phyloP scores from a whole-genome alignment of 202 grass and related monocot genomes.

The Zizania palustris region DNA sequence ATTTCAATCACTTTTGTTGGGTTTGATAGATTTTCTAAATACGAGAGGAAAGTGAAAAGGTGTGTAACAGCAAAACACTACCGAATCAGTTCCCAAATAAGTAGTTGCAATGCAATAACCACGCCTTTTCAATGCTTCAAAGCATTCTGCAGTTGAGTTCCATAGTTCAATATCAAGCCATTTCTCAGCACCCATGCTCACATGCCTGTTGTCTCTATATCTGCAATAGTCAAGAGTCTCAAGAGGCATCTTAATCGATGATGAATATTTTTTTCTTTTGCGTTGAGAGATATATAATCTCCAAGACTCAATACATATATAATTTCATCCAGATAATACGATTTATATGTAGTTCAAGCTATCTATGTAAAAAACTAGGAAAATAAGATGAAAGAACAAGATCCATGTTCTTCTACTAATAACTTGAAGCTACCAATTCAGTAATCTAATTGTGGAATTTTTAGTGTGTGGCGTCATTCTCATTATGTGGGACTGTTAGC shows the following conservation, averaged over 20 bases:
- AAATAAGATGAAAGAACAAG: not conserved
- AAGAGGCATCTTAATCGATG: slow-evolving; percentile 1
- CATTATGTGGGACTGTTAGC: not conserved
- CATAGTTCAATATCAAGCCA: slow-evolving; percentile 98
- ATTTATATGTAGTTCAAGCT: not conserved
- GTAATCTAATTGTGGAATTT: slow-evolving; percentile 6
- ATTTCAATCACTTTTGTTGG: not conserved
- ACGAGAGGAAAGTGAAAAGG: not conserved
- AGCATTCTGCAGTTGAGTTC: slow-evolving; percentile 78
- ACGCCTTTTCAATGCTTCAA: slow-evolving; percentile 71
- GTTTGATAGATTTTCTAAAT: slow-evolving; percentile 3
- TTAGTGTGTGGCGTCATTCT: not conserved
- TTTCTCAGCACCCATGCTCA: slow-evolving; percentile 99
- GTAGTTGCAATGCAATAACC: slow-evolving; percentile 90
- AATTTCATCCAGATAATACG: slow-evolving; percentile 13
- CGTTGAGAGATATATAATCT: not conserved
- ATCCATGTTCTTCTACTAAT: not conserved
- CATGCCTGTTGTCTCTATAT: slow-evolving; percentile 97
- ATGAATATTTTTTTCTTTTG: not conserved
- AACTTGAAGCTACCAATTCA: not conserved
- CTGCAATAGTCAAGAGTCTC: slow-evolving; percentile 43
- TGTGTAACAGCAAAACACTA: slow-evolving; percentile 39
- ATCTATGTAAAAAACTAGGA: not conserved
- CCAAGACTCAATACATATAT: slow-evolving; percentile 15
- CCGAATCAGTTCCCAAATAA: slow-evolving; percentile 79